Percentiles rank a stretch among this genome's conserved stretches.
Conservation (phyloP, 2,329 filamentous ascomycete species). For the Rhinocladiella similis region DNA sequence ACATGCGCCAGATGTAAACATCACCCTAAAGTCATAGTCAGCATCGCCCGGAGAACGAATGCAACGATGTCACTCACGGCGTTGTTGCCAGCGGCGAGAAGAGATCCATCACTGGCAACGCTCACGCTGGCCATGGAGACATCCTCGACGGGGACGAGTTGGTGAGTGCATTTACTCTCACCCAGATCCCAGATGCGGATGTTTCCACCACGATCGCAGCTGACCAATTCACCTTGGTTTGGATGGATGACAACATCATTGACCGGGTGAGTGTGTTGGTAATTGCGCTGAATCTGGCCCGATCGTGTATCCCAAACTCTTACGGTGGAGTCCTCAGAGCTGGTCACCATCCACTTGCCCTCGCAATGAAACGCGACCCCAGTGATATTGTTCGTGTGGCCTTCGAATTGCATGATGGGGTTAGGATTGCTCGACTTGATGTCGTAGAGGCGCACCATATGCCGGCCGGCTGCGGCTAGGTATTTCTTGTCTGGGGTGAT, state of each 20-base stretch:
- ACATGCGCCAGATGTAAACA: conserved; percentile 94
- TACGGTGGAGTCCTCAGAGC: conserved; percentile 92
- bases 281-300: conserved; percentile 86
- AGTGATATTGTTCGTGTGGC: conserved; percentile 93
- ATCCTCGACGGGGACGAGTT: conserved; percentile 94
- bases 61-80: conserved; percentile 55
- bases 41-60: neutral
- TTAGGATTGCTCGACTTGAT: conserved; percentile 98
- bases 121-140: conserved; percentile 92
- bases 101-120: conserved; percentile 87
- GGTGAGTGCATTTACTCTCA: conserved; percentile 95
- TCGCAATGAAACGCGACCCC: conserved; percentile 98
- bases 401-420: conserved; percentile 88
- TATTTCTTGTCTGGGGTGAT: conserved; percentile 98
- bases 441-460: conserved; percentile 95
- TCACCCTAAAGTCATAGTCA: conserved; percentile 65
- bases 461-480: conserved; percentile 76
- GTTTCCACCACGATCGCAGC: conserved; percentile 88
- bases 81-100: conserved; percentile 92
- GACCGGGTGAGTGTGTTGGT: conserved; percentile 82
- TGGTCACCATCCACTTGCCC: conserved; percentile 99
- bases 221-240: conserved; percentile 97
- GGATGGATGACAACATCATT: conserved; percentile 99
- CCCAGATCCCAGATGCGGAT: conserved; percentile 95
- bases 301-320: conserved; percentile 95